Conservation (phyloP, 2,329 filamentous ascomycete genomes). For the Diaporthe citrichinensis region DNA sequence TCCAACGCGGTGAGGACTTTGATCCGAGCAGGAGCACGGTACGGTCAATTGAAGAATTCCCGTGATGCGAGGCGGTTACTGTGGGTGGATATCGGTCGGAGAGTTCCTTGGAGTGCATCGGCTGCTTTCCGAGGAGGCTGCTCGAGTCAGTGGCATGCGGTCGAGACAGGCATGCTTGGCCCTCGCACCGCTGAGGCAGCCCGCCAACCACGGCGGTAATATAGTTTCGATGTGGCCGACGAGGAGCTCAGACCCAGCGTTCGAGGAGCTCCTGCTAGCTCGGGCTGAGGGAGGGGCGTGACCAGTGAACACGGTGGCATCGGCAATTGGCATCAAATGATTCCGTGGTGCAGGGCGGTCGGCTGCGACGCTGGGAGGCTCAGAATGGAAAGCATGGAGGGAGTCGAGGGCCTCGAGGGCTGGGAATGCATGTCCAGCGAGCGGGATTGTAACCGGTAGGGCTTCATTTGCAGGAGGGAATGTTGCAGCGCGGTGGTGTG, state of each 20-base stretch:
- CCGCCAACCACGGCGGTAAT: slow-evolving; percentile 1
- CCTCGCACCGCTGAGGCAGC: slow-evolving; percentile 9
- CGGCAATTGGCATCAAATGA: slow-evolving; percentile 28
- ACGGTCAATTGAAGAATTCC: background rate
- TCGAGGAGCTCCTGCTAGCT: slow-evolving; percentile 10
- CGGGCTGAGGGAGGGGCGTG: slow-evolving; percentile 15
- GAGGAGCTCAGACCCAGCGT: slow-evolving; percentile 31
- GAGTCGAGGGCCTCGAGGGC: background rate
- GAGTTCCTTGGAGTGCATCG: slow-evolving; percentile 30
- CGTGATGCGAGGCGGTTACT: background rate
- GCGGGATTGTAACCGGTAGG: slow-evolving; percentile 27
- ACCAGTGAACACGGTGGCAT: slow-evolving; percentile 23
- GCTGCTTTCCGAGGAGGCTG: slow-evolving; percentile 21
- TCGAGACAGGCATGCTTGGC: slow-evolving; percentile 21
- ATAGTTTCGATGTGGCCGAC: background rate
- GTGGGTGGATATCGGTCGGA: slow-evolving; percentile 12
- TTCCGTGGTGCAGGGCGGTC: slow-evolving; percentile 1
- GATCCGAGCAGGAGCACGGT: background rate
- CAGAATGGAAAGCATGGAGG: slow-evolving; percentile 12
- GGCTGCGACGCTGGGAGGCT: slow-evolving; percentile 30
- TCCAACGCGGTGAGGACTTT: background rate
- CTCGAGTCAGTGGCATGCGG: slow-evolving; percentile 21
- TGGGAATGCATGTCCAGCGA: slow-evolving; percentile 21
- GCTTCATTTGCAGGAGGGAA: slow-evolving; percentile 10
- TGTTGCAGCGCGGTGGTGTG: slow-evolving; percentile 6